Evolutionary conservation across 306 rosid species (phyloP).

Genomic region (Crataegus laevigata): DNA sequence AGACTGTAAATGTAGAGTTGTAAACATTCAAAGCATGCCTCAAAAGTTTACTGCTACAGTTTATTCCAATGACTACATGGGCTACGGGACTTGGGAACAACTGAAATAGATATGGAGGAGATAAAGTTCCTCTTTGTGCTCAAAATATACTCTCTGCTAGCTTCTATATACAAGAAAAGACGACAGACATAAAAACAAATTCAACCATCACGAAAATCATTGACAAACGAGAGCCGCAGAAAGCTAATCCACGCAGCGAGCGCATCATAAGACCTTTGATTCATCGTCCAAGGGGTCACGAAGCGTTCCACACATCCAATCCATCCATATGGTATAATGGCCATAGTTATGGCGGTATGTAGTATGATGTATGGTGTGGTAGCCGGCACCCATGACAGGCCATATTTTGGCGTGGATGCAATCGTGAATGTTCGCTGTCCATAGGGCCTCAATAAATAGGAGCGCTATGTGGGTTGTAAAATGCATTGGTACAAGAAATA

Average conservation of each 20-base stretch:
- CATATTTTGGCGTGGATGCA: conserved; percentile 71
- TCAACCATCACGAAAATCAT: background rate
- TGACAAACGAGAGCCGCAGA: background rate
- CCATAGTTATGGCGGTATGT: conserved; percentile 92
- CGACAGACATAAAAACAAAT: background rate
- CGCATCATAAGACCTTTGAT: conserved; percentile 39
- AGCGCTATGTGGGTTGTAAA: conserved; percentile 58
- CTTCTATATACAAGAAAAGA: conserved; percentile 18
- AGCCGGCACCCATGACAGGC: conserved; percentile 98
- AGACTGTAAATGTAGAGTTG: too few species aligned
- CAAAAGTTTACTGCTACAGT: background rate
- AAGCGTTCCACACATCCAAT: conserved; percentile 95
- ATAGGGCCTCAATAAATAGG: conserved; percentile 60
- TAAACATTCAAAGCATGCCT: background rate
- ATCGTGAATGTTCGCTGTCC: conserved; percentile 94
- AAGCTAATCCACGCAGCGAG: background rate
- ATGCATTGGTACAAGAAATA: conserved; percentile 69
- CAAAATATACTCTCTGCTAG: background rate
- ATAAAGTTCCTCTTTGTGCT: background rate
- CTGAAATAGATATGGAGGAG: background rate
- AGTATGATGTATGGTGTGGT: conserved; percentile 93
- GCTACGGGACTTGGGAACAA: background rate
- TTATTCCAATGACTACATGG: background rate
- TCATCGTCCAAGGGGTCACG: conserved; percentile 53
- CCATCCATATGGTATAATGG: conserved; percentile 88